Evolutionary conservation across 805 yeast genomes (phyloP).

Genomic region (Kuraishia cidri): DNA sequence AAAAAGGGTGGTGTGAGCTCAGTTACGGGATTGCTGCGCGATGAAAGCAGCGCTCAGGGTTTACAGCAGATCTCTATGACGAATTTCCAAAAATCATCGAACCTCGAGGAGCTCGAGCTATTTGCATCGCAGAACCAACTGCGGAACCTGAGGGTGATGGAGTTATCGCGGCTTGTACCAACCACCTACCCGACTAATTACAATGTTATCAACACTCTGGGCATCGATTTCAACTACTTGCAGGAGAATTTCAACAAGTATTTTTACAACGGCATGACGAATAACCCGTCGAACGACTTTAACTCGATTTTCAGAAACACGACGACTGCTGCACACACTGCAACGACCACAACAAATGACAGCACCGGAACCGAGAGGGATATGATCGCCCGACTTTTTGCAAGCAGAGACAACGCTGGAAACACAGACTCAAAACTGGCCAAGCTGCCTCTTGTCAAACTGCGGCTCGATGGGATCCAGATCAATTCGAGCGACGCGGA

Average conservation of each 20-base stretch:
- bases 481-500: slow-evolving; percentile 8
- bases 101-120: slow-evolving; percentile 7
- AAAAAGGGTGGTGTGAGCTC: neutral
- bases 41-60: neutral
- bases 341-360: too few relatives aligned
- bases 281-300: slow-evolving; percentile 5
- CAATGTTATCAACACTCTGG: slow-evolving; percentile 7
- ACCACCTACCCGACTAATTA: slow-evolving; percentile 8
- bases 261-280: slow-evolving; percentile 10
- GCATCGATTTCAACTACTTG: slow-evolving; percentile 9
- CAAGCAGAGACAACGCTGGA: neutral
- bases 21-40: neutral
- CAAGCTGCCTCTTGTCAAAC: slow-evolving; percentile 7
- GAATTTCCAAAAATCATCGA: slow-evolving; percentile 4
- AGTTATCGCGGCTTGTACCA: slow-evolving; percentile 4
- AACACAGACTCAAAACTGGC: neutral
- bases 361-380: neutral
- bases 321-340: neutral
- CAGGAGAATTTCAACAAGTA: slow-evolving; percentile 10
- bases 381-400: neutral
- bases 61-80: slow-evolving; percentile 5
- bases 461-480: slow-evolving; percentile 9
- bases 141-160: too few relatives aligned
- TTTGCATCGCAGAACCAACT: too few relatives aligned
- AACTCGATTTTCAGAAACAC: slow-evolving; percentile 5